Conservation (phyloP, 2,329 filamentous ascomycete genomes). For the Colletotrichum higginsianum region DNA sequence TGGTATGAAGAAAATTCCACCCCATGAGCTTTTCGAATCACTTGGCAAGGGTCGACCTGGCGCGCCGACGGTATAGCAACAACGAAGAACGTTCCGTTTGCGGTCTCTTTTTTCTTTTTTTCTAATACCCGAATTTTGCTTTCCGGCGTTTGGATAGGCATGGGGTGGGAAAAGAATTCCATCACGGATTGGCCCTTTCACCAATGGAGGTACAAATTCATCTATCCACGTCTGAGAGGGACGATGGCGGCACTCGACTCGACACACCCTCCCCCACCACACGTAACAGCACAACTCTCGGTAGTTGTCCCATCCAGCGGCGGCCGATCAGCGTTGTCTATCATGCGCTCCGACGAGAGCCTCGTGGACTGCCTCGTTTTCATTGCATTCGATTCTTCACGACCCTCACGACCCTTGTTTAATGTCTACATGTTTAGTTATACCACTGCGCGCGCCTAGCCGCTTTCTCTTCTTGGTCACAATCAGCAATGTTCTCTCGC, state of each 20-base stretch:
- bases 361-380: constrained; percentile 22
- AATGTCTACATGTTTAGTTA: constrained; percentile 44
- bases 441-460: constrained; percentile 41
- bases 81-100: constrained; percentile 32
- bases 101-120: not conserved
- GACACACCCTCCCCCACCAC: not conserved
- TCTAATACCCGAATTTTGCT: constrained; percentile 35
- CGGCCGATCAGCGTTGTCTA: constrained; percentile 8
- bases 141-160: constrained; percentile 56
- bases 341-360: constrained; percentile 19
- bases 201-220: constrained; percentile 14
- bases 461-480: constrained; percentile 42
- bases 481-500: constrained; percentile 26
- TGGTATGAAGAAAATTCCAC: constrained; percentile 73
- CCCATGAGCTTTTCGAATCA: constrained; percentile 71
- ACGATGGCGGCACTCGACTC: constrained; percentile 15
- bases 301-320: not conserved
- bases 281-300: constrained; percentile 9
- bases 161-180: constrained; percentile 38
- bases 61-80: constrained; percentile 65
- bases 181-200: constrained; percentile 35
- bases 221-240: constrained; percentile 5
- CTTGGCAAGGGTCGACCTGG: constrained; percentile 64
- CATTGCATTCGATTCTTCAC: constrained; percentile 44
- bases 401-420: constrained; percentile 45